Conservation (phyloP, 306 rosid genomes). For the Malus orientalis region DNA sequence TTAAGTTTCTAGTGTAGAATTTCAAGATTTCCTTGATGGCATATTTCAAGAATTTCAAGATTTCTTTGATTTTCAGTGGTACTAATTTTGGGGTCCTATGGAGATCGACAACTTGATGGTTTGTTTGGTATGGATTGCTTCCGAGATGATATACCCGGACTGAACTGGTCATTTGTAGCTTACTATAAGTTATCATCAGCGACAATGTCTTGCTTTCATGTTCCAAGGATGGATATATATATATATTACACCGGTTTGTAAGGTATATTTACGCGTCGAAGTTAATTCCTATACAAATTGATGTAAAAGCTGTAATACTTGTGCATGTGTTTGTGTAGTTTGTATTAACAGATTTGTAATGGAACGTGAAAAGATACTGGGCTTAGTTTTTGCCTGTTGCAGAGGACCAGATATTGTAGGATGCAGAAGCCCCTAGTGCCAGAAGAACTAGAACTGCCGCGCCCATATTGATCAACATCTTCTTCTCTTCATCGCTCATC, state of each 20-base stretch:
- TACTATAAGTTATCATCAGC: too few relatives aligned
- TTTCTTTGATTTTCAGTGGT: not conserved
- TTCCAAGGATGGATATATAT: not conserved
- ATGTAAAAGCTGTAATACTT: not conserved
- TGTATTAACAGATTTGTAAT: not conserved
- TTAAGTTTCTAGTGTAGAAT: not conserved
- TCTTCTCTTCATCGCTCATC: slow-evolving; percentile 33
- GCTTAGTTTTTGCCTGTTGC: slow-evolving; percentile 9
- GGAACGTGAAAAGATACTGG: not conserved
- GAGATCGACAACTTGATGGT: not conserved
- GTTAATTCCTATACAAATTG: not conserved
- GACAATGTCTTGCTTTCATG: too few relatives aligned
- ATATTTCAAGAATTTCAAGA: too few relatives aligned
- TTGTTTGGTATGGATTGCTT: not conserved
- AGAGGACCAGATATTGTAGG: slow-evolving; percentile 23
- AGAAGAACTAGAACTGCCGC: slow-evolving; percentile 46
- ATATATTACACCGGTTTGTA: not conserved
- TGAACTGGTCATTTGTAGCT: too few relatives aligned
- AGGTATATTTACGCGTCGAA: not conserved
- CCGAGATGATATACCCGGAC: too few relatives aligned
- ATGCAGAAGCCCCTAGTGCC: slow-evolving; percentile 40
- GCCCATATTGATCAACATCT: slow-evolving; percentile 30
- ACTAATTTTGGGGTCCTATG: not conserved
- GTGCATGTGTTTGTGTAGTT: not conserved
- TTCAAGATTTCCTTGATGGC: too few relatives aligned